These are phyloP conservation scores for Cercospora sp. DNA, from an alignment of 2,329 filamentous ascomycete genomes.

Conservation along the genomic window DNA sequence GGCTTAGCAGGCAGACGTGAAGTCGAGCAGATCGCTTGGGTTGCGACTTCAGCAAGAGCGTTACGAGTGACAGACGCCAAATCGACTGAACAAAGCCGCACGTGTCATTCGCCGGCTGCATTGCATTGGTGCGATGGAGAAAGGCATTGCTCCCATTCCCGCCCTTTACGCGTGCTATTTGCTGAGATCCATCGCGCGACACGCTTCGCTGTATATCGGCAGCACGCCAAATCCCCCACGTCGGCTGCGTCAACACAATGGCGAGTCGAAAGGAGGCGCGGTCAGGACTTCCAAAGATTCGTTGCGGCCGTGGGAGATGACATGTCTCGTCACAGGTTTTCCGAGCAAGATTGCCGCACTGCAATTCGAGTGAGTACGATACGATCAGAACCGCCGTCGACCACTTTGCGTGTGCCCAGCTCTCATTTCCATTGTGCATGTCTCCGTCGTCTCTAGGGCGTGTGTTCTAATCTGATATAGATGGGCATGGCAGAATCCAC, in stretches of 20 bases:
- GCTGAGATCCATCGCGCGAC: conserved; percentile 75
- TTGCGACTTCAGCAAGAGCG: neutral
- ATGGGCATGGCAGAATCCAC: conserved; percentile 90
- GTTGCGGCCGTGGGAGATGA: conserved; percentile 88
- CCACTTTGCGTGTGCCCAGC: neutral
- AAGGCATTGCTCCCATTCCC: conserved; percentile 60
- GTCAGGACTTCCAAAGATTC: conserved; percentile 67
- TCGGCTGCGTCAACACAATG: conserved; percentile 90
- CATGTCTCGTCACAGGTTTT: conserved; percentile 82
- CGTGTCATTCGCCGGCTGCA: neutral
- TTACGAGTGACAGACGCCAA: neutral
- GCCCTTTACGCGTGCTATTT: conserved; percentile 93
- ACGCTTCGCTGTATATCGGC: conserved; percentile 78
- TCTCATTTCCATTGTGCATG: neutral
- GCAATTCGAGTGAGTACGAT: conserved; percentile 77
- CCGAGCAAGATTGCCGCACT: conserved; percentile 82
- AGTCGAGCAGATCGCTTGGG: neutral
- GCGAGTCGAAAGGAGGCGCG: conserved; percentile 76
- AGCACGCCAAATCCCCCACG: conserved; percentile 86
- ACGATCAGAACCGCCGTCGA: neutral
- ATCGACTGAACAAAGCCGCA: neutral
- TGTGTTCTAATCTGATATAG: conserved; percentile 46
- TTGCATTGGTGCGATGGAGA: conserved; percentile 29
- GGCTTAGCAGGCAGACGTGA: neutral
- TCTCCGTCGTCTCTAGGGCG: neutral